Percentiles rank a stretch among this genome's conserved stretches.
phyloP scores from a whole-genome alignment of 495 filamentous ascomycete species.

The Podospora pseudoanserina region DNA sequence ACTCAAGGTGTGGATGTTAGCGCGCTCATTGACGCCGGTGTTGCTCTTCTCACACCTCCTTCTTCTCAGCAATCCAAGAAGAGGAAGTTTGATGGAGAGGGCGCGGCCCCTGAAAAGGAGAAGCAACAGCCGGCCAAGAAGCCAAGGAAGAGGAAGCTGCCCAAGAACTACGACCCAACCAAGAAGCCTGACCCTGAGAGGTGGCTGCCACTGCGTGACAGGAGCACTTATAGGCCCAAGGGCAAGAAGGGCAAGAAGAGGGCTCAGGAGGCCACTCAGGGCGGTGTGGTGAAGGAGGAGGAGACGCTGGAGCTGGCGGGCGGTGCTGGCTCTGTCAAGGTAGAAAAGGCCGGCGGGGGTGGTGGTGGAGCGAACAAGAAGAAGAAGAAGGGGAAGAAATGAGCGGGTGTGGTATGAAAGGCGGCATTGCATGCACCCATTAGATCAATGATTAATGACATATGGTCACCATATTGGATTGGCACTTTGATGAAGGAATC shows the following conservation, averaged over 20 bases:
- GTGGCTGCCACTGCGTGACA: slow-evolving; percentile 86
- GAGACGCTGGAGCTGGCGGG: slow-evolving; percentile 62
- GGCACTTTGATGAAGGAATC: no score
- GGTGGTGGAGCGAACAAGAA: slow-evolving; percentile 43
- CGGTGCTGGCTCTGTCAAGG: slow-evolving; percentile 55
- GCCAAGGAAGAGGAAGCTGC: slow-evolving; percentile 69
- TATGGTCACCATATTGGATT: no score
- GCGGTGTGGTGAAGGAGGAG: slow-evolving; percentile 68
- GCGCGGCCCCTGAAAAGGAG: slow-evolving; percentile 45
- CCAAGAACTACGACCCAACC: slow-evolving; percentile 69
- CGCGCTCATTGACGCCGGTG: slow-evolving; percentile 71
- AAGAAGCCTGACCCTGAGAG: slow-evolving; percentile 84
- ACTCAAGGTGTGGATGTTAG: slow-evolving; percentile 63
- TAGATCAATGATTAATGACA: not conserved
- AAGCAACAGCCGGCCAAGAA: slow-evolving; percentile 55
- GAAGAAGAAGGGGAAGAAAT: slow-evolving; percentile 76
- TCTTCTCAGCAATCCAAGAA: slow-evolving; percentile 25
- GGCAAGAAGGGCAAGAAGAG: slow-evolving; percentile 86
- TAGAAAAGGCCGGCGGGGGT: slow-evolving; percentile 46
- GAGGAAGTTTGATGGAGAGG: slow-evolving; percentile 34
- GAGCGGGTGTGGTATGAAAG: slow-evolving; percentile 10
- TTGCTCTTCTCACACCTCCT: slow-evolving; percentile 55
- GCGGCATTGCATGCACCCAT: not conserved
- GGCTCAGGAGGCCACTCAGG: slow-evolving; percentile 75
- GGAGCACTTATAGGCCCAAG: slow-evolving; percentile 84